A percentile compares a stretch with the other conserved stretches of the same genome.
Conservation (phyloP, 345 rosid species). For the Psidium friedrichsthalianum region DNA sequence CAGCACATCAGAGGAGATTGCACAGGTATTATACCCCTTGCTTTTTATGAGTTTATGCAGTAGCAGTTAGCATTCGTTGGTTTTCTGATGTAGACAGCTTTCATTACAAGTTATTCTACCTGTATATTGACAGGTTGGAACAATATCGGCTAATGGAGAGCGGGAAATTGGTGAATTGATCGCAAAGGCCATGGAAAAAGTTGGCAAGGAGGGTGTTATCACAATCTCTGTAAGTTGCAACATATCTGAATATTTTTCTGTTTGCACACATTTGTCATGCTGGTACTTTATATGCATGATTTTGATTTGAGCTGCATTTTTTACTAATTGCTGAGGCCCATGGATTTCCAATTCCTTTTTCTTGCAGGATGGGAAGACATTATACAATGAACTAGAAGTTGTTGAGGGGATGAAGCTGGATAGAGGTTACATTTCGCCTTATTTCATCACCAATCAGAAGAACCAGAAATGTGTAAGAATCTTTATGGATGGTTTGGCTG, state of each 20-base stretch:
- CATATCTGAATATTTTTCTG: background rate
- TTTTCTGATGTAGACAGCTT: background rate
- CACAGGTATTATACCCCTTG: slow-evolving; percentile 31
- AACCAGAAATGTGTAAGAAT: slow-evolving; percentile 88
- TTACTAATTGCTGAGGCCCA: background rate
- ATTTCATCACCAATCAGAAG: slow-evolving; percentile 80
- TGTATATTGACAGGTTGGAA: slow-evolving; percentile 54
- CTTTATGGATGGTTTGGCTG: background rate
- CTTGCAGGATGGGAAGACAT: slow-evolving; percentile 88
- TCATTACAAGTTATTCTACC: background rate
- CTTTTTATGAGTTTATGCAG: background rate
- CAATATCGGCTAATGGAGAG: slow-evolving; percentile 96
- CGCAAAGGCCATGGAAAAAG: slow-evolving; percentile 99
- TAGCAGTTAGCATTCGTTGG: background rate
- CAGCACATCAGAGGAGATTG: slow-evolving; percentile 96
- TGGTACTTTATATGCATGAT: background rate
- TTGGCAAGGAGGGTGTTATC: slow-evolving; percentile 98
- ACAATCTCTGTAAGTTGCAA: slow-evolving; percentile 62
- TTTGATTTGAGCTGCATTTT: background rate
- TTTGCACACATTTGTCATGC: background rate
- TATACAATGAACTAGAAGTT: slow-evolving; percentile 81
- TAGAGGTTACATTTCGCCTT: slow-evolving; percentile 94
- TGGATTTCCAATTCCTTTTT: background rate
- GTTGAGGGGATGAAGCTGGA: slow-evolving; percentile 99
- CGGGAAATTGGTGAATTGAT: slow-evolving; percentile 95